Evolutionary conservation across 2,329 filamentous ascomycete genomes (phyloP).

Genomic region (Clonostachys rhizophaga): DNA sequence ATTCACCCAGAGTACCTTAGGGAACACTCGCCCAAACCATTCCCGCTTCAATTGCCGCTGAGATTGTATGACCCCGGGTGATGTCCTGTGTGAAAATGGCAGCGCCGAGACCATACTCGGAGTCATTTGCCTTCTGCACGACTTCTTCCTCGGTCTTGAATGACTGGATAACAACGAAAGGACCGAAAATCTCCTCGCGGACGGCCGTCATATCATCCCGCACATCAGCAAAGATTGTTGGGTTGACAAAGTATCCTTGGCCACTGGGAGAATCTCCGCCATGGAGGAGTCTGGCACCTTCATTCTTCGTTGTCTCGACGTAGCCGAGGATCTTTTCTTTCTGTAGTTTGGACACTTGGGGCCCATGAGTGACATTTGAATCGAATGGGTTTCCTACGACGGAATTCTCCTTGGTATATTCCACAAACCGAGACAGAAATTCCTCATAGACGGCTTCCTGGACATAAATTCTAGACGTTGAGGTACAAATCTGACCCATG

Average conservation of each 20-base stretch:
- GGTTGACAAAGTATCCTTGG: background rate
- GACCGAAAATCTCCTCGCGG: background rate
- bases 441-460: constrained; percentile 12
- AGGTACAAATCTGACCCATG: constrained; percentile 67
- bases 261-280: constrained; percentile 54
- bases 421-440: constrained; percentile 4
- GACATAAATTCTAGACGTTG: constrained; percentile 54
- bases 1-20: background rate
- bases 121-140: constrained; percentile 21
- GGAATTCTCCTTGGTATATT: constrained; percentile 23
- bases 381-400: constrained; percentile 12
- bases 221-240: background rate
- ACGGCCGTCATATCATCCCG: background rate
- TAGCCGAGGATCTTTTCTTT: constrained; percentile 60
- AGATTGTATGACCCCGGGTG: constrained; percentile 39
- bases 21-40: constrained; percentile 18
- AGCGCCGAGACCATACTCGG: constrained; percentile 7
- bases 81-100: constrained; percentile 38
- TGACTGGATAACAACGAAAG: constrained; percentile 45
- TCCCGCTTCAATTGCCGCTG: constrained; percentile 46
- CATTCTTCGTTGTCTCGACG: constrained; percentile 35
- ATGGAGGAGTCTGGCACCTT: constrained; percentile 58
- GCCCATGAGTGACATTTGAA: constrained; percentile 19
- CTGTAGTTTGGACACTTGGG: constrained; percentile 51
- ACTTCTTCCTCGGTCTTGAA: constrained; percentile 51